Conservation (phyloP, 2,329 filamentous ascomycete genomes). For the Xylariaceae sp. region DNA sequence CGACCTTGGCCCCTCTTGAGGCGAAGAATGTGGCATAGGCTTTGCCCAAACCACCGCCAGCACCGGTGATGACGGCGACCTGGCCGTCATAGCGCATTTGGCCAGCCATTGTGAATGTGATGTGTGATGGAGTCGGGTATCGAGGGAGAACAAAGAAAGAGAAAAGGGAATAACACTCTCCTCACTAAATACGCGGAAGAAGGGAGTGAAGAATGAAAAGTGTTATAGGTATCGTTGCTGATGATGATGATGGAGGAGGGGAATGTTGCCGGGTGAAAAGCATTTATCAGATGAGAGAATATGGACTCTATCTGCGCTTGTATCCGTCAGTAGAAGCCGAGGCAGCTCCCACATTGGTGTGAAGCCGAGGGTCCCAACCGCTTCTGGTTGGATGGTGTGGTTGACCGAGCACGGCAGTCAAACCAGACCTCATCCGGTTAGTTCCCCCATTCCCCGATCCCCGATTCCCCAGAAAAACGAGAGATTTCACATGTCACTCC, state of each 20-base stretch:
- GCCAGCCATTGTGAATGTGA: constrained; percentile 27
- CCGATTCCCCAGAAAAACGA: neutral
- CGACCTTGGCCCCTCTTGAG: constrained; percentile 85
- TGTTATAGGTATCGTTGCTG: neutral
- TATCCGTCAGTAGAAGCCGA: too few species aligned
- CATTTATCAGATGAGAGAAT: too few species aligned
- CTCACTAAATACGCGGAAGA: too few species aligned
- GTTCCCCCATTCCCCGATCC: neutral
- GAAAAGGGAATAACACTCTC: constrained; percentile 1
- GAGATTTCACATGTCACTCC: constrained; percentile 29
- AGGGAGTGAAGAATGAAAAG: neutral
- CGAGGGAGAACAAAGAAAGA: constrained; percentile 1
- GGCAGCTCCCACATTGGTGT: constrained; percentile 24
- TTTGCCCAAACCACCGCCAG: constrained; percentile 76
- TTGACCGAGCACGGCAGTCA: constrained; percentile 11
- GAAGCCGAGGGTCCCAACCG: constrained; percentile 29
- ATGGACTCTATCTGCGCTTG: too few species aligned
- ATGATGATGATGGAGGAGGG: neutral
- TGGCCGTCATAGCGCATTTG: constrained; percentile 75
- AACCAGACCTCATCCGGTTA: constrained; percentile 13
- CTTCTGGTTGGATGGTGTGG: neutral
- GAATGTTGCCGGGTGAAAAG: constrained; percentile 13
- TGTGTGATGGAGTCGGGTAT: constrained; percentile 7
- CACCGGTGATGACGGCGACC: constrained; percentile 84
- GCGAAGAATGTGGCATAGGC: constrained; percentile 87